phyloP scores from a whole-genome alignment of 2,329 filamentous ascomycete species.

The Beauveria sp. region DNA sequence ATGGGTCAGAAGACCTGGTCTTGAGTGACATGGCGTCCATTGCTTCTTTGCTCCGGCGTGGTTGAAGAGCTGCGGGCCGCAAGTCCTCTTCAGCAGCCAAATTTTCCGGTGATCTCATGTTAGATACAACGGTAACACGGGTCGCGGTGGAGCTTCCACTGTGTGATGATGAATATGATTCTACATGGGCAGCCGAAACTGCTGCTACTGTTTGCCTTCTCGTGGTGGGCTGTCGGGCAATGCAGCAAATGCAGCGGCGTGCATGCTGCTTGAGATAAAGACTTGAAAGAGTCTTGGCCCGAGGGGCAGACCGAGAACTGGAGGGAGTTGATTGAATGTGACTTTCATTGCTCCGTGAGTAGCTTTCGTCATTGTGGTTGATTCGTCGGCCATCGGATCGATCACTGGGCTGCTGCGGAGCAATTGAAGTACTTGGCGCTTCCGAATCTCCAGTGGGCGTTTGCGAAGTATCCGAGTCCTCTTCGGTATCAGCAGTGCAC shows the following conservation, averaged over 20 bases:
- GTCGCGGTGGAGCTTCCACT: slow-evolving; percentile 11
- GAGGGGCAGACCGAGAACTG: slow-evolving; percentile 2
- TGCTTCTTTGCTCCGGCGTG: background rate
- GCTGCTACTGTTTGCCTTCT: slow-evolving; percentile 11
- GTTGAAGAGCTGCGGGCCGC: slow-evolving; percentile 8
- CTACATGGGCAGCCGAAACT: background rate
- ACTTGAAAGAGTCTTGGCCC: slow-evolving; percentile 21
- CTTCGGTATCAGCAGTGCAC: slow-evolving; percentile 30
- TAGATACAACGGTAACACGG: background rate
- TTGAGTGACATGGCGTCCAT: background rate
- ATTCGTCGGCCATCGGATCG: background rate
- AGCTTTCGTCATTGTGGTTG: background rate
- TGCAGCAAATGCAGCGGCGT: slow-evolving; percentile 27
- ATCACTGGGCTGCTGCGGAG: background rate
- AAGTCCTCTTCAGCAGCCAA: background rate
- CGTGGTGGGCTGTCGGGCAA: slow-evolving; percentile 13
- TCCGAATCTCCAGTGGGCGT: background rate
- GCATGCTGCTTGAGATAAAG: slow-evolving; percentile 18
- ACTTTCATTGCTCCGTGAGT: background rate
- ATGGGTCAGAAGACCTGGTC: slow-evolving; percentile 3
- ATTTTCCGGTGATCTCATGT: background rate
- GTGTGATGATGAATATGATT: background rate
- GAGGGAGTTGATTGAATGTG: background rate
- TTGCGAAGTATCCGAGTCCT: background rate
- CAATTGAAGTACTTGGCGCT: background rate